Evolutionary conservation across 2,329 filamentous ascomycete genomes (phyloP).

Genomic region (Penicillium capsulatum): DNA sequence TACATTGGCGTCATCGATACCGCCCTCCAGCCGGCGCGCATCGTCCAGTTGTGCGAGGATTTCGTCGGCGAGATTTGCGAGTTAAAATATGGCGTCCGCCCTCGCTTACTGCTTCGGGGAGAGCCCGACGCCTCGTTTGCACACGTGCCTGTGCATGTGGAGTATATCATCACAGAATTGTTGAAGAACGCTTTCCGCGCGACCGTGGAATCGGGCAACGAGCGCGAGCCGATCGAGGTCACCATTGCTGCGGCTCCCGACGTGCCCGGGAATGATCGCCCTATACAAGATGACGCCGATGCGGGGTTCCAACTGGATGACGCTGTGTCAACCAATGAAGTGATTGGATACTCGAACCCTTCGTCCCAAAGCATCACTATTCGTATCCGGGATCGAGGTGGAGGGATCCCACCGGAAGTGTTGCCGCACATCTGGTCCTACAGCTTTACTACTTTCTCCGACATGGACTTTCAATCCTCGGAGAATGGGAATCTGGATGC

Average conservation of each 20-base stretch:
- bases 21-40: slow-evolving; percentile 71
- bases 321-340: slow-evolving; percentile 31
- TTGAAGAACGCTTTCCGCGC: slow-evolving; percentile 96
- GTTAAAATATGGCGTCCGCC: slow-evolving; percentile 86
- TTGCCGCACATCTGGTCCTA: slow-evolving; percentile 92
- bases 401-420: slow-evolving; percentile 81
- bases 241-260: slow-evolving; percentile 75
- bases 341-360: slow-evolving; percentile 31
- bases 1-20: slow-evolving; percentile 98
- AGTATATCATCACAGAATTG: slow-evolving; percentile 95
- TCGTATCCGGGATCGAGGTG: slow-evolving; percentile 89
- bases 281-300: slow-evolving; percentile 26
- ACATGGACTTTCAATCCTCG: slow-evolving; percentile 51
- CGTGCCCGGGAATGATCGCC: slow-evolving; percentile 37
- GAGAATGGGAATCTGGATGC: slow-evolving; percentile 60
- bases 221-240: slow-evolving; percentile 78
- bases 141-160: slow-evolving; percentile 90
- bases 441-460: slow-evolving; percentile 90
- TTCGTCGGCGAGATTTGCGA: slow-evolving; percentile 97
- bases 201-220: slow-evolving; percentile 77
- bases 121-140: slow-evolving; percentile 85
- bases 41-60: slow-evolving; percentile 77
- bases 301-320: slow-evolving; percentile 30
- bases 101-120: slow-evolving; percentile 74
- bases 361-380: slow-evolving; percentile 82